Percentiles rank a stretch among this genome's conserved stretches.
Evolutionary conservation across 2,329 filamentous ascomycete genomes (phyloP).

Genomic region (Ceratocystiopsis brevicomis): DNA sequence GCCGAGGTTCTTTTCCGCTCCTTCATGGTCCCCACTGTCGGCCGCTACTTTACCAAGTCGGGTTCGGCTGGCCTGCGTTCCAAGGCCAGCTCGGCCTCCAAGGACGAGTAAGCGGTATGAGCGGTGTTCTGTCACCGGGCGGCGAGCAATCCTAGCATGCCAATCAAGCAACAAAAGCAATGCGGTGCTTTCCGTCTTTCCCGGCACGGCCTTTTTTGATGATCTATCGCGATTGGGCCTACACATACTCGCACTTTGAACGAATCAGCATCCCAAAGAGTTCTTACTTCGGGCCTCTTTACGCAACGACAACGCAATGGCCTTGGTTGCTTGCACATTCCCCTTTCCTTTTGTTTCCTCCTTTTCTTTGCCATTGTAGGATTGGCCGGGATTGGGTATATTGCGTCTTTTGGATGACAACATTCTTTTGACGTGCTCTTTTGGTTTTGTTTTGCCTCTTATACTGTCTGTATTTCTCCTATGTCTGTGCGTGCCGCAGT

Average conservation of each 20-base stretch:
- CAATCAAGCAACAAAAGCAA: conserved; percentile 1
- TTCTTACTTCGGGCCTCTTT: no score
- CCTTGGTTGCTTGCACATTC: not conserved
- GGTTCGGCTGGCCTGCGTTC: conserved; percentile 71
- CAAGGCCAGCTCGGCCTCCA: conserved; percentile 64
- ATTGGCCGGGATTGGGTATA: conserved; percentile 4
- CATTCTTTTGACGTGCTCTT: conserved; percentile 2
- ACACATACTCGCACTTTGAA: no score
- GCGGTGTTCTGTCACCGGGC: no score
- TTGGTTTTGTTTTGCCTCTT: not conserved
- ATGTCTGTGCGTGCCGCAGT: not conserved
- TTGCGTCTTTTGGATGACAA: conserved; percentile 1
- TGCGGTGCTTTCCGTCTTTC: not conserved
- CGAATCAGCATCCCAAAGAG: not conserved
- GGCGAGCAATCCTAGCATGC: no score
- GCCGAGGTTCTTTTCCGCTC: conserved; percentile 95
- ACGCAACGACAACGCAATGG: no score
- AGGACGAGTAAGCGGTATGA: conserved; percentile 35
- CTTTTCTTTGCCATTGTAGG: not conserved
- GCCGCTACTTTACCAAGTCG: conserved; percentile 63
- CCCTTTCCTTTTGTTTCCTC: not conserved
- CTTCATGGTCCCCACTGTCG: conserved; percentile 77
- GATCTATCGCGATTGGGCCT: no score
- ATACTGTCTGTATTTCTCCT: not conserved
- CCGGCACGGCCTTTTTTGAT: not conserved